Base-by-base conservation (phyloP, 129 eudicot species). In the Ambrosia trifida region DNA sequence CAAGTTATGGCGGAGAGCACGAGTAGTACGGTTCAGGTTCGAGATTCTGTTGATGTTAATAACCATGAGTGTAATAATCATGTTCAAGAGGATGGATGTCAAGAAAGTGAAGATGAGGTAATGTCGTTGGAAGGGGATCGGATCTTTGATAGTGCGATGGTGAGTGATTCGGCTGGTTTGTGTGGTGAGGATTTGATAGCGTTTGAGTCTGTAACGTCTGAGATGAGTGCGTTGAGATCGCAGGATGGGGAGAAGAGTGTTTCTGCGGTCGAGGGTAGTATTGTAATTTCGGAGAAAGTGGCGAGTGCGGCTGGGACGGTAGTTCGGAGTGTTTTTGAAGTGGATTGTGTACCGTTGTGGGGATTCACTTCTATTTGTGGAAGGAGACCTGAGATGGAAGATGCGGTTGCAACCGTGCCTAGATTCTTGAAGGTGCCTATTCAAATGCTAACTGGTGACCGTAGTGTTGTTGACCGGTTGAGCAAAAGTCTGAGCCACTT, bases 311-410 rank as follows among this genome's bases (percentile, higher is more conserved):
- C 51, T 80, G 83, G 64, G 45, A 52, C 64, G 4, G 82, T 64
- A 4, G 78, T 63, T 1, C 84, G 95, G 17, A 90, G 96, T 81
- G 88, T 90, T 30, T 90, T 87, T 70, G 93, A 86, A 83, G 84
- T 86, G 64, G 93, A 89, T 69, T 86, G 72, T 73, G 84, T 86
- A 38, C 88, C 96, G 13, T 80, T 89, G n/a, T 90, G 96, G 96
- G 96, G 96, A 30, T 68, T 76, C 46, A 77, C 85, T 2, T 90
- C 96, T 32, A 53, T 90, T 6, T 83, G 88, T 71, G 96, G 94
- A 66, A 81, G 94, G 89, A 79, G 95, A 43, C 84, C 88, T 0
- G 95, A 90, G 46, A 90, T 90, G 96, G 96, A 90, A 77, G 96
- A 90, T 58, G 90, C 95, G 1, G 76, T 87, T 64, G 83, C 96